Conservation (phyloP, 108 stramenopile species). For the Pseudonitzschia delicatissima region DNA sequence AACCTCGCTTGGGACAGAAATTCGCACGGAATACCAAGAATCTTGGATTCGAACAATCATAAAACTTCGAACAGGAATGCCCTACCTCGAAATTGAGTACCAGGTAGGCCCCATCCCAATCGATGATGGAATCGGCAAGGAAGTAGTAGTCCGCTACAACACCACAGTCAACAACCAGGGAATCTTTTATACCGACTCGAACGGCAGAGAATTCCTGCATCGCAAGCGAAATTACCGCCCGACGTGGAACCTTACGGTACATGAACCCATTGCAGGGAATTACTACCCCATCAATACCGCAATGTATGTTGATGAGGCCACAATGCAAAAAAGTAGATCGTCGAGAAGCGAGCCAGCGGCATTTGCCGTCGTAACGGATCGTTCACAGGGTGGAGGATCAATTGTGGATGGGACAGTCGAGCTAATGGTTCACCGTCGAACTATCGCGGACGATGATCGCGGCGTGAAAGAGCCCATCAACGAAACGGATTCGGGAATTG, state of each 20-base stretch:
- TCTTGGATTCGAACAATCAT: slow-evolving; percentile 86
- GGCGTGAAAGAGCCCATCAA: slow-evolving; percentile 79
- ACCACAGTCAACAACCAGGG: slow-evolving; percentile 52
- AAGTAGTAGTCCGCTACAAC: slow-evolving; percentile 76
- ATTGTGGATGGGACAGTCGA: slow-evolving; percentile 80
- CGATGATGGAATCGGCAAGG: slow-evolving; percentile 73
- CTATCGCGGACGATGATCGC: slow-evolving; percentile 62
- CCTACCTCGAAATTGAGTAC: slow-evolving; percentile 89
- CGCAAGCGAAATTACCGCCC: slow-evolving; percentile 66
- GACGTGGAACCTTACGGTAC: slow-evolving; percentile 62
- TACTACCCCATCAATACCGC: slow-evolving; percentile 96
- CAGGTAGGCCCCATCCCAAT: slow-evolving; percentile 87
- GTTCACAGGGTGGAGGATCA: slow-evolving; percentile 88
- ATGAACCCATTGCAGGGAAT: slow-evolving; percentile 90
- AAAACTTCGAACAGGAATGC: slow-evolving; percentile 51
- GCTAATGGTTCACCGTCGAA: slow-evolving; percentile 92
- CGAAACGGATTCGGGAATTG: slow-evolving; percentile 74
- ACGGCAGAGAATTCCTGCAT: slow-evolving; percentile 88
- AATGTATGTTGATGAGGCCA: slow-evolving; percentile 79
- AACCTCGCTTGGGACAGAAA: slow-evolving; percentile 42
- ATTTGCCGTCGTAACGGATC: slow-evolving; percentile 74
- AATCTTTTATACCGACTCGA: slow-evolving; percentile 93
- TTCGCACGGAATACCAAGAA: slow-evolving; percentile 63
- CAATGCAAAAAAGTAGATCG: neutral
- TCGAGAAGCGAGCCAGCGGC: slow-evolving; percentile 1